phyloP scores from a whole-genome alignment of 1,284 basidiomycete species.

The Ceratobasidium sp. region DNA sequence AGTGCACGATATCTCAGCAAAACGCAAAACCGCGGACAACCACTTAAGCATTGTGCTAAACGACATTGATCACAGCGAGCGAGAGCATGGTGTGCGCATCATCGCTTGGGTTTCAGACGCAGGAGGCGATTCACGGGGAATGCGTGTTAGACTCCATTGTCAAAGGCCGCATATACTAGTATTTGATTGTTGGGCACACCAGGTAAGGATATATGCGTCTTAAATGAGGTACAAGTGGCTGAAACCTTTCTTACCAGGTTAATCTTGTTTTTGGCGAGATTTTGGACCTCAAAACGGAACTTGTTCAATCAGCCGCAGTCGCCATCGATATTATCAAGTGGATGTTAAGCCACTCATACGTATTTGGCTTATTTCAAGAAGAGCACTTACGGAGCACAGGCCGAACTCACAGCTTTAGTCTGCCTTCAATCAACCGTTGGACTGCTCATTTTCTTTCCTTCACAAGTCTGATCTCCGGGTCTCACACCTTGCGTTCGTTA shows the following conservation, averaged over 20 bases:
- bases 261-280: conserved; percentile 18
- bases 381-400: conserved; percentile 8
- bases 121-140: conserved; percentile 55
- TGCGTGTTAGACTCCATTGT: conserved; percentile 47
- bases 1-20: conserved; percentile 18
- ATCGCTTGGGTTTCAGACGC: conserved; percentile 50
- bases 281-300: not conserved
- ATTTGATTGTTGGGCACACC: conserved; percentile 57
- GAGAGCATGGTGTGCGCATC: not conserved
- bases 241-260: not conserved
- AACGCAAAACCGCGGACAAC: conserved; percentile 17
- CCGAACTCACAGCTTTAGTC: not conserved
- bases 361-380: conserved; percentile 5
- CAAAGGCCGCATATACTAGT: conserved; percentile 51
- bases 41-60: conserved; percentile 7
- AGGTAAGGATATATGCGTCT: conserved; percentile 49
- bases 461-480: not conserved
- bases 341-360: conserved; percentile 8
- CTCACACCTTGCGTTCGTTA: not conserved
- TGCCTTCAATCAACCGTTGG: conserved; percentile 6
- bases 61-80: conserved; percentile 1
- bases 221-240: not conserved
- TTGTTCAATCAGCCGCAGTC: not conserved
- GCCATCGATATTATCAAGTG: conserved; percentile 12
- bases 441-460: conserved; percentile 15